These are phyloP conservation scores for Suillus plorans DNA, from an alignment of 768 basidiomycete genomes.

Conservation along the genomic window DNA sequence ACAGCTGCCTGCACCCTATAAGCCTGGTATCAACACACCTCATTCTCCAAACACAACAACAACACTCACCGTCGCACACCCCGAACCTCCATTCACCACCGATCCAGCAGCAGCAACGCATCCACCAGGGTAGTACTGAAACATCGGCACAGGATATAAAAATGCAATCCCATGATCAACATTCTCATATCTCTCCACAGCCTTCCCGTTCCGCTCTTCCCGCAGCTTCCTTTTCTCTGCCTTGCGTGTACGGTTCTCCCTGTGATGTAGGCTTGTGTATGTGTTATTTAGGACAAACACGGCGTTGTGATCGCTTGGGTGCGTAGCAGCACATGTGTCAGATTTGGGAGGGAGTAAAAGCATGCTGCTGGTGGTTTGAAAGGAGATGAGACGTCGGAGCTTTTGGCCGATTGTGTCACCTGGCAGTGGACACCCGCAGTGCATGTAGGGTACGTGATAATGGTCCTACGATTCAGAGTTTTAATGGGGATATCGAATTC, in stretches of 20 bases:
- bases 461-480: constrained; percentile 31
- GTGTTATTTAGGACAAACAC: constrained; percentile 36
- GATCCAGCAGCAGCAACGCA: constrained; percentile 12
- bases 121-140: constrained; percentile 22
- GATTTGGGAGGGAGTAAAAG: constrained; percentile 32
- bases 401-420: constrained; percentile 46
- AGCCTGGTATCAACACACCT: neutral
- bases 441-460: constrained; percentile 52
- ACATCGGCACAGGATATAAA: constrained; percentile 39
- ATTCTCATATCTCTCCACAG: constrained; percentile 5
- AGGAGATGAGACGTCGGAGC: constrained; percentile 31
- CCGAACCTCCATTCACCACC: constrained; percentile 2
- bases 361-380: constrained; percentile 6
- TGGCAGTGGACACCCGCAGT: constrained; percentile 58
- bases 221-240: constrained; percentile 25
- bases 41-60: neutral
- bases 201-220: constrained; percentile 23
- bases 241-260: constrained; percentile 25
- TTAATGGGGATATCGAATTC: neutral
- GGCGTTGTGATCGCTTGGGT: constrained; percentile 54
- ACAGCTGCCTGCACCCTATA: constrained; percentile 1
- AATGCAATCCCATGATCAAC: constrained; percentile 35
- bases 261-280: constrained; percentile 19
- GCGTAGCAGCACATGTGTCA: constrained; percentile 42
- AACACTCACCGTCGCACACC: constrained; percentile 8